Percentiles rank a stretch among this genome's conserved stretches.
These are phyloP conservation scores for Aspergillus steynii DNA, from an alignment of 495 filamentous ascomycete species.

Conservation along the genomic window DNA sequence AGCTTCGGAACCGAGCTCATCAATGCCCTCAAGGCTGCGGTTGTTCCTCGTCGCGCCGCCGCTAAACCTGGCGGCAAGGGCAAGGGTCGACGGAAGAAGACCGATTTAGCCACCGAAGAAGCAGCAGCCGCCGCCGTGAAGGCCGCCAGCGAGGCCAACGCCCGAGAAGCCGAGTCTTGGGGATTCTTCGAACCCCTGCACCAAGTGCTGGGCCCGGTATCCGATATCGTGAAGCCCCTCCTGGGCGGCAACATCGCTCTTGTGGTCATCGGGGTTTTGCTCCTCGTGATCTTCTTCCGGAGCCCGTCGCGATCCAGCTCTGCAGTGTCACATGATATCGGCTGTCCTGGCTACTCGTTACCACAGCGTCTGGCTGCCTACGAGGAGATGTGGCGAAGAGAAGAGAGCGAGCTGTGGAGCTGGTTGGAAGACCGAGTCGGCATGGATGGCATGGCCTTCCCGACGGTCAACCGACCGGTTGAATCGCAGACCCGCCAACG, in stretches of 20 bases:
- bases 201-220: slow-evolving; percentile 65
- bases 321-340: slow-evolving; percentile 37
- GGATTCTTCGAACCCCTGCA: slow-evolving; percentile 78
- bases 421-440: slow-evolving; percentile 92
- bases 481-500: slow-evolving; percentile 24
- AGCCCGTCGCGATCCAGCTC: slow-evolving; percentile 44
- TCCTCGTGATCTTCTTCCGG: slow-evolving; percentile 59
- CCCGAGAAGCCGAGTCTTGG: slow-evolving; percentile 59
- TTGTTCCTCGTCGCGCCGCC: slow-evolving; percentile 60
- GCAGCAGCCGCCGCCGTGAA: slow-evolving; percentile 40
- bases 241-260: slow-evolving; percentile 66
- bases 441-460: slow-evolving; percentile 62
- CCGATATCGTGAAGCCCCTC: slow-evolving; percentile 68
- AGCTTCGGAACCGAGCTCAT: slow-evolving; percentile 77
- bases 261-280: slow-evolving; percentile 52
- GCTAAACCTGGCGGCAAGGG: slow-evolving; percentile 42
- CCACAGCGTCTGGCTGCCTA: slow-evolving; percentile 80
- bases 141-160: slow-evolving; percentile 42
- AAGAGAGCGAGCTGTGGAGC: slow-evolving; percentile 91
- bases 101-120: slow-evolving; percentile 33
- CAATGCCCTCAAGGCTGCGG: slow-evolving; percentile 67
- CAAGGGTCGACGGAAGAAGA: slow-evolving; percentile 59
- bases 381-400: slow-evolving; percentile 87
- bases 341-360: slow-evolving; percentile 32
- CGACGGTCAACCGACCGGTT: slow-evolving; percentile 29